Percentiles rank a stretch among this genome's conserved stretches.
phyloP scores from a whole-genome alignment of 352 stramenopile genomes.

The Pythium coloratum region DNA sequence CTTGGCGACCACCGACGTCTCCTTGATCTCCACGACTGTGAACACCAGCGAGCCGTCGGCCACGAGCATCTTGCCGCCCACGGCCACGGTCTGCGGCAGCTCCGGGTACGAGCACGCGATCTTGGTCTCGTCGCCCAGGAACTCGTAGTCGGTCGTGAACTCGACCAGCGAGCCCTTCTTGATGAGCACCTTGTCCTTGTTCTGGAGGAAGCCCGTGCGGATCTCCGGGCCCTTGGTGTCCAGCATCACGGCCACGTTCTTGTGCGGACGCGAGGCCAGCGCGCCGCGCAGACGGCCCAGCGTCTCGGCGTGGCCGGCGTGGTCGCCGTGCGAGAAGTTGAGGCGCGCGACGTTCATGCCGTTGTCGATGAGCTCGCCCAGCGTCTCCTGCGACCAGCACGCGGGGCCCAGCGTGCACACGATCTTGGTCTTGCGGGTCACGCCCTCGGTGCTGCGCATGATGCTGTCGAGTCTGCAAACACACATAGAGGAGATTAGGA shows the following conservation, averaged over 20 bases:
- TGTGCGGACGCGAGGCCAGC: slow-evolving; percentile 61
- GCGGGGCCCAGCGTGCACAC: slow-evolving; percentile 89
- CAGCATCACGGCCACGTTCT: slow-evolving; percentile 92
- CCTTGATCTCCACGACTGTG: slow-evolving; percentile 81
- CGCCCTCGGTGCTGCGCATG: slow-evolving; percentile 45
- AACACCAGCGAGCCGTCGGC: slow-evolving; percentile 95
- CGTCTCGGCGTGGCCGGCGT: slow-evolving; percentile 79
- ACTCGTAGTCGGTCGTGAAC: slow-evolving; percentile 79
- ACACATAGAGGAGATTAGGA: not conserved
- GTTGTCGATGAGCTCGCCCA: slow-evolving; percentile 87
- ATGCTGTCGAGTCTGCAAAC: slow-evolving; percentile 50
- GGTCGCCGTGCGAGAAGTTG: slow-evolving; percentile 99
- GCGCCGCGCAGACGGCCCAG: slow-evolving; percentile 67
- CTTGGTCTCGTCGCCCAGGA: slow-evolving; percentile 80
- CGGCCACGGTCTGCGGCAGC: slow-evolving; percentile 89
- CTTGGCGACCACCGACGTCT: slow-evolving; percentile 72
- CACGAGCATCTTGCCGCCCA: slow-evolving; percentile 92
- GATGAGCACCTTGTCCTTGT: slow-evolving; percentile 64
- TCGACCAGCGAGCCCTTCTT: slow-evolving; percentile 60
- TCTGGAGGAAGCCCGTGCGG: slow-evolving; percentile 86
- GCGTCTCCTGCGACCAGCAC: slow-evolving; percentile 92
- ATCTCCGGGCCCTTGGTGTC: slow-evolving; percentile 98
- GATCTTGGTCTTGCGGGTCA: slow-evolving; percentile 89
- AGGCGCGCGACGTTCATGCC: slow-evolving; percentile 98
- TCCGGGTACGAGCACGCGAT: slow-evolving; percentile 94